Base-by-base conservation (phyloP, 108 stramenopile species). In the Nitzschia putrida region DNA sequence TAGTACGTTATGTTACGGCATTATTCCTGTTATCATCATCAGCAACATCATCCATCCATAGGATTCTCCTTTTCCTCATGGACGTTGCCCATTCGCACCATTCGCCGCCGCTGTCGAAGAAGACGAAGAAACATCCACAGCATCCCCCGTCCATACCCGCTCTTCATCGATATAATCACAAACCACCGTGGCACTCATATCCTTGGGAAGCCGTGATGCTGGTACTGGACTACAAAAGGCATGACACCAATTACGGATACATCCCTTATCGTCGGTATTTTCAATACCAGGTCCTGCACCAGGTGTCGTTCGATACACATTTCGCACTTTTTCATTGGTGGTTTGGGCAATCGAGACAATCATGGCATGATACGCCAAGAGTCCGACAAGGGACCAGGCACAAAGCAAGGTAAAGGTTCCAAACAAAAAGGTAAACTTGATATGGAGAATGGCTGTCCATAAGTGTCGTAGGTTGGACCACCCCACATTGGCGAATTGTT, bases 261-360 rank as follows among this genome's bases (percentile, higher is more conserved):
- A 89, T 38, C 92, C 92, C 38, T 77, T 57, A 78, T 93, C 87
- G 53, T 75, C 83, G 0, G 64, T 60, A 76, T 93, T 93, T 3
- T 51, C 65, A 24, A 61, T 57, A 29, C 82, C 77, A 59, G n/a
- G 11, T 2, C 29, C 58, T 7, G 39, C 7, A 4, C 23, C 25
- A 13, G 54, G 25, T 38, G 38, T 59, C 1, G 38, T 59, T 40
- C 82, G 78, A 80, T 88, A 93, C 10, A 93, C 89, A 20, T 83
- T 85, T 18, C 92, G 73, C 2, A 93, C 92, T 13, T 85, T 53
- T 72, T 93, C 92, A 65, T 93, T 93, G 66, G 92, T 93, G 10
- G 92, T 93, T 78, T 93, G 89, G 16, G 83, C 89, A 25, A 86
- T 53, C 2, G 86, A 81, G 58, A 93, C 85, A 44, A 93, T 82